A percentile compares a stretch with the other conserved stretches of the same genome.
These are phyloP conservation scores for Trichaptum fuscoviolaceum DNA, from an alignment of 768 basidiomycete genomes.

Conservation along the genomic window DNA sequence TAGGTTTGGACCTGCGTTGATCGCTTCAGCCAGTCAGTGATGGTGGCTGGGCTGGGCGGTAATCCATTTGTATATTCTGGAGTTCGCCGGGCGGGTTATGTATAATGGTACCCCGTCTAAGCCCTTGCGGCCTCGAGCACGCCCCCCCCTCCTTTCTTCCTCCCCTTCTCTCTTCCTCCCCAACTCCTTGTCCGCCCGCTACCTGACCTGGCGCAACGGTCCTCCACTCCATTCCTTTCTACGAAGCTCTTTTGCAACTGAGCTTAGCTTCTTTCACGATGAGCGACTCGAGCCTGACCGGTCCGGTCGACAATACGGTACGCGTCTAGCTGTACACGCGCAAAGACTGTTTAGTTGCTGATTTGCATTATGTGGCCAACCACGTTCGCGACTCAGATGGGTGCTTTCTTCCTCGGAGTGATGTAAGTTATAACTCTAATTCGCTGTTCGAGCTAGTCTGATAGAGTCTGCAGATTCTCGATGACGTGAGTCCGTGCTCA, in stretches of 20 bases:
- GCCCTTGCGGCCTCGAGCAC: neutral
- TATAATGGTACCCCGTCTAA: neutral
- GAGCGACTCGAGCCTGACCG: neutral
- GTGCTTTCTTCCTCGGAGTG: neutral
- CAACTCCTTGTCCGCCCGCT: neutral
- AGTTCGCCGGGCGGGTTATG: neutral
- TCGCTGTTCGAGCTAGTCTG: neutral
- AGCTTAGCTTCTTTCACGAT: neutral
- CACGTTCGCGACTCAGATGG: neutral
- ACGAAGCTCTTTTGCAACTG: neutral
- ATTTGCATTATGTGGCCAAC: neutral
- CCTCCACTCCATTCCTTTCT: neutral
- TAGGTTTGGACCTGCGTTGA: neutral
- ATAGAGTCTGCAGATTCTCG: neutral
- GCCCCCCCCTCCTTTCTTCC: neutral
- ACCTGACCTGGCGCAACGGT: neutral
- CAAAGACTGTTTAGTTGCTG: neutral
- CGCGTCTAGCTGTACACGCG: neutral
- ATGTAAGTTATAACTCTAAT: neutral
- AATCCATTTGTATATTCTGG: neutral
- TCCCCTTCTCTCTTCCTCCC: neutral
- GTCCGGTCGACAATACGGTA: neutral
- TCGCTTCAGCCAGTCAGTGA: neutral
- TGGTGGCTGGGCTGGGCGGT: neutral
- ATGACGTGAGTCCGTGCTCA: neutral